Evolutionary conservation across 139 green algal genomes (phyloP), one percentile per base, ranked within the genome.

Genomic region (Medakamo hakoo): DNA sequence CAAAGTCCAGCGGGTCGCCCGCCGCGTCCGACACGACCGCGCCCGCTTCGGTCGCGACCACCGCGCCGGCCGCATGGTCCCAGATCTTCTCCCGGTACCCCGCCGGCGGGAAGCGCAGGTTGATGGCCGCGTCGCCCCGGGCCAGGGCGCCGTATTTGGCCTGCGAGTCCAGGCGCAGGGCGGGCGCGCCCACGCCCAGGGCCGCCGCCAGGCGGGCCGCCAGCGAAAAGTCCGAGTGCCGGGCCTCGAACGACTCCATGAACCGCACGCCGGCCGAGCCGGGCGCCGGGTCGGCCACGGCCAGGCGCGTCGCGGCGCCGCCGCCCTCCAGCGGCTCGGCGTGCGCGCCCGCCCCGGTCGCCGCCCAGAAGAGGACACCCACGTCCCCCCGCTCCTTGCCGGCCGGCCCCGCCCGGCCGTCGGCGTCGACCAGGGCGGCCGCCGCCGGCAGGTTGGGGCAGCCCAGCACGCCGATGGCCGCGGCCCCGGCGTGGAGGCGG

Each of bases 11-110:
- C 4, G 40, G 55, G 20, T 56, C 63, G 59, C 80, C 80, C 30
- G 30, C 28, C 2, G 70, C 75, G 48, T 87, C 80, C n/a, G 55
- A 72, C 68, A 83, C 77, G 4, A 71, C 40, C 18, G 56, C 89
- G 14, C 89, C 89, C 14, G 89, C 85, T 74, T 95, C 89, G 70
- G 85, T 63, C 18, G 93, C 81, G 55, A 96, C 87, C 49, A 88
- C 66, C 18, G 81, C 77, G 1, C 88, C 89, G 0, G 88, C 82
- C 25, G 65, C 77, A 71, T 96, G 89, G 73, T 96, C 89, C 89
- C 89, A 96, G 30, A 96, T 89, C 76, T 95, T 95, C 67, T 96
- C 89, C 3, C 77, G 62, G 73, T 96, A 96, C 2, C 61, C 68
- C 20, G 73, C 23, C 1, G 82, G 76, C 3, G 89, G 89, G 71